Conservation (phyloP, 1,284 basidiomycete genomes). For the Filobasidium uniguttulatum region DNA sequence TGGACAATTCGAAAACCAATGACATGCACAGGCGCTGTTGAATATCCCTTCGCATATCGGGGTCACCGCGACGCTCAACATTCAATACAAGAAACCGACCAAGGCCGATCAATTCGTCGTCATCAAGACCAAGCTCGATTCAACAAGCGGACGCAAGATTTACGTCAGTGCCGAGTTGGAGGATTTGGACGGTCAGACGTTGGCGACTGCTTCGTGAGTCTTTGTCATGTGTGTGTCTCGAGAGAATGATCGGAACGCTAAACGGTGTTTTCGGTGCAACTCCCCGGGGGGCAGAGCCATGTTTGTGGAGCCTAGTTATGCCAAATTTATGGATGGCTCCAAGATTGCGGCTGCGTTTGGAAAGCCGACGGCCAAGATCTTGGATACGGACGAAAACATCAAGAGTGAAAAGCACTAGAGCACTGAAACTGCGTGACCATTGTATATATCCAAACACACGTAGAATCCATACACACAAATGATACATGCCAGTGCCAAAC, state of each 20-base stretch:
- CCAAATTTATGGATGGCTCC: conserved; percentile 45
- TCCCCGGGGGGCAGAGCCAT: conserved; percentile 44
- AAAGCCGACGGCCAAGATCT: conserved; percentile 7
- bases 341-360: conserved; percentile 8
- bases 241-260: neutral
- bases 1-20: neutral
- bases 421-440: too few species aligned
- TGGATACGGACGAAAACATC: conserved; percentile 11
- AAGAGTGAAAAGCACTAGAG: conserved; percentile 6
- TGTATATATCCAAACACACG: too few species aligned
- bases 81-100: conserved; percentile 68
- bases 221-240: neutral
- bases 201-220: conserved; percentile 65
- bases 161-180: conserved; percentile 58
- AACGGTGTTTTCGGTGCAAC: too few species aligned
- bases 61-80: conserved; percentile 69
- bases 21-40: conserved; percentile 52
- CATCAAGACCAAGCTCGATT: conserved; percentile 44
- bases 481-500: neutral
- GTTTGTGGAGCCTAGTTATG: conserved; percentile 74
- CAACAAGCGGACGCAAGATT: conserved; percentile 61
- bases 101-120: conserved; percentile 57
- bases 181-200: conserved; percentile 57
- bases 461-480: too few species aligned
- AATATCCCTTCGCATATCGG: conserved; percentile 78